A percentile compares a stretch with the other conserved stretches of the same genome.
Conservation (phyloP, 805 yeast genomes). For the Wickerhamiella australiensis region DNA sequence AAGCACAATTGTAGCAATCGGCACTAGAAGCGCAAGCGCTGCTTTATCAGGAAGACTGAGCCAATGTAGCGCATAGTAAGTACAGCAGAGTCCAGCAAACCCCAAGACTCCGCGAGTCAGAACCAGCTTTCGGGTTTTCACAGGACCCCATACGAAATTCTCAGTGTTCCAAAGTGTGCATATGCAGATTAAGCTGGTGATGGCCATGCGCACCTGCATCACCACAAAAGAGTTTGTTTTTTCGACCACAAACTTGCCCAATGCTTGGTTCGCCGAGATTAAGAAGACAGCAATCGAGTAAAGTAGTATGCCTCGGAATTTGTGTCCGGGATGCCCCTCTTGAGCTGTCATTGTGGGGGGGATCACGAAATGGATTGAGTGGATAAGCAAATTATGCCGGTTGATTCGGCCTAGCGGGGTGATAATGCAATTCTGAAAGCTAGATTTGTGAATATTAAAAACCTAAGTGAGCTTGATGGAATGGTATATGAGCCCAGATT, state of each 20-base stretch:
- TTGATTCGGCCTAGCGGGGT: background rate
- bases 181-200: constrained; percentile 52
- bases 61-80: constrained; percentile 63
- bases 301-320: background rate
- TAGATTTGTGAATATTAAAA: too few species aligned
- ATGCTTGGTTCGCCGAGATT: constrained; percentile 19
- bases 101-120: constrained; percentile 60
- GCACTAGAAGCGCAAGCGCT: constrained; percentile 67
- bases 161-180: constrained; percentile 44
- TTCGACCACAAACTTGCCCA: constrained; percentile 19
- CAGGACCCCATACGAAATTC: constrained; percentile 62
- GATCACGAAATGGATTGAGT: background rate
- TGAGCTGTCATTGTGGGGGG: background rate
- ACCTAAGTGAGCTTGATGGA: too few species aligned
- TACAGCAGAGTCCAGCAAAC: constrained; percentile 66
- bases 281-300: constrained; percentile 16
- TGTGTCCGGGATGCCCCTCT: background rate
- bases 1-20: constrained; percentile 60
- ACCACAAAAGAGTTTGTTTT: constrained; percentile 30
- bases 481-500: too few species aligned
- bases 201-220: constrained; percentile 60
- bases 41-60: constrained; percentile 72
- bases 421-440: background rate
- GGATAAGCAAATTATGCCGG: background rate
- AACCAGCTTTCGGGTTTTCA: constrained; percentile 40